Evolutionary conservation across 495 filamentous ascomycete species (phyloP).

Genomic region (Halenospora varia): DNA sequence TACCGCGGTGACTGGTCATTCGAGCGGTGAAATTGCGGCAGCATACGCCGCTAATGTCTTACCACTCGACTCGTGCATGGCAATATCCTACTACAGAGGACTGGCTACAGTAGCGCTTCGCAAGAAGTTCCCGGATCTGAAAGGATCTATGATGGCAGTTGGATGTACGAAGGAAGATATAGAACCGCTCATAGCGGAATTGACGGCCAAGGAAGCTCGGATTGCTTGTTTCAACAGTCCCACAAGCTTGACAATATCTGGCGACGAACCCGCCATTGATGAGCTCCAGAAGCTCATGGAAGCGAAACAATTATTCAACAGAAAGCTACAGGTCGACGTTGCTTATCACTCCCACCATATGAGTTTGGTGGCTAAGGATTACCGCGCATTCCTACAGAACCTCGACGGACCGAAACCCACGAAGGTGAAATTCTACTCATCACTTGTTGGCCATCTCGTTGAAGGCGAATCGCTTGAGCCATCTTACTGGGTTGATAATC

Average conservation of each 20-base stretch:
- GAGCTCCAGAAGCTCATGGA: conserved; percentile 42
- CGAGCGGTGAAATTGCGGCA: conserved; percentile 62
- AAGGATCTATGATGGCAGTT: conserved; percentile 51
- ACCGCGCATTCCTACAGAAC: conserved; percentile 14
- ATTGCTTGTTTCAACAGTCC: conserved; percentile 59
- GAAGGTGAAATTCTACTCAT: conserved; percentile 40
- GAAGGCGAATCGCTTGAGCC: conserved; percentile 30
- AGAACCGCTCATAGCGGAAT: conserved; percentile 29
- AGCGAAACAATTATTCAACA: conserved; percentile 44
- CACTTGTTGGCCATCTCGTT: conserved; percentile 33
- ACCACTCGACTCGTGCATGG: conserved; percentile 37
- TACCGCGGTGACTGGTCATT: conserved; percentile 48
- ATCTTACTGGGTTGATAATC: conserved; percentile 53
- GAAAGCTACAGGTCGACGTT: conserved; percentile 51
- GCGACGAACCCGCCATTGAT: conserved; percentile 45
- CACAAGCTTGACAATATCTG: conserved; percentile 55
- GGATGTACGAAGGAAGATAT: conserved; percentile 42
- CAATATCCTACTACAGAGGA: conserved; percentile 47
- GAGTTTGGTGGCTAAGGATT: conserved; percentile 40
- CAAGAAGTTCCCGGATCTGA: conserved; percentile 12
- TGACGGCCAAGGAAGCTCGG: conserved; percentile 13
- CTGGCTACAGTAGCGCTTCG: conserved; percentile 1
- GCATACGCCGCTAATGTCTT: conserved; percentile 45
- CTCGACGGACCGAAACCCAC: conserved; percentile 30
- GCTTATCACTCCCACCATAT: conserved; percentile 68